Base-by-base conservation (phyloP, 2,329 filamentous ascomycete species). In the Fusarium clavum region DNA sequence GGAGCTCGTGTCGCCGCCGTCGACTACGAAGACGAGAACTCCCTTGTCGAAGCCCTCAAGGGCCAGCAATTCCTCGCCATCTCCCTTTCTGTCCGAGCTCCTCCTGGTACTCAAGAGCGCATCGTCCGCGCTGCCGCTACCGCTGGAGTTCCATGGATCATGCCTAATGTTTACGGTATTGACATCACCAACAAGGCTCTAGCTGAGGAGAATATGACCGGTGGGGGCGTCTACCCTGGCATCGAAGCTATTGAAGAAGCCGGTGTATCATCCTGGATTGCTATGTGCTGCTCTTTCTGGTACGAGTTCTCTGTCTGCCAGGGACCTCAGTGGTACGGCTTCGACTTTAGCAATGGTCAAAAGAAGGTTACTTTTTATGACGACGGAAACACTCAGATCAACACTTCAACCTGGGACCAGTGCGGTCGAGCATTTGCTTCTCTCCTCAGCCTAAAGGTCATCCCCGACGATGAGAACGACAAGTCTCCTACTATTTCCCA, bases 51-150 rank as follows among this genome's bases (percentile, higher is more conserved):
- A 1, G 87, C 86, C 4, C 82, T 90, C 4, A 73, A 78, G 30
- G 86, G 81, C 61, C 86, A 90, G 64, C 82, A 90, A n/a, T 84
- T 83, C 40, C 79, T 90, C 5, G 79, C 89, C 69, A 88, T 90
- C 57, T 87, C 87, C 12, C 74, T 90, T 62, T 66, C 81, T 13
- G 74, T 78, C 1, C 66, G 49, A 0, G 86, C 85, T 0, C 80
- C 85, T 0, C 75, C 64, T 0, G 83, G 84, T 12, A 82, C 82
- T 3, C 83, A 88, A 45, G 73, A 71, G 56, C 85, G 85, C 64
- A 79, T 90, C 20, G 77, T 89, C 63, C 76, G 80, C 9, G 88
- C 88, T 1, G 88, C 88, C 0, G 84, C 83, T 7, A 82, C 83
- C 34, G 87, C 88, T 0, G 83, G 84, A 3, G 81, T 90, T 4